Conservation (phyloP, 179 eudicot genomes). For the Camellia oleifera region DNA sequence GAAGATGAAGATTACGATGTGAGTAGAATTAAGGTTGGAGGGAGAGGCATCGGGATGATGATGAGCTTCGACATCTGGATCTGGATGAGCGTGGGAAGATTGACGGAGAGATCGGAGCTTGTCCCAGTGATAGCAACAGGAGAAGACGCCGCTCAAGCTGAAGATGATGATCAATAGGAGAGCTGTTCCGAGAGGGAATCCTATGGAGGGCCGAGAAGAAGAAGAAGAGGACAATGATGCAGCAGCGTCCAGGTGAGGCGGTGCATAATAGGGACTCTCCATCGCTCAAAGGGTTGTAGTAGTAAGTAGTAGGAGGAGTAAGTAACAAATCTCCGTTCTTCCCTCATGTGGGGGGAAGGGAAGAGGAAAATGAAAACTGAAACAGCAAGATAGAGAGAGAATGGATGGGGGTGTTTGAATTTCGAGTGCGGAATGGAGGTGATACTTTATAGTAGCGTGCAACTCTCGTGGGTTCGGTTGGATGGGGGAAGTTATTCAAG, state of each 20-base stretch:
- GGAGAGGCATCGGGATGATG: slow-evolving; percentile 14
- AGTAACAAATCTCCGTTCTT: too few species aligned
- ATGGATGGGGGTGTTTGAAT: neutral
- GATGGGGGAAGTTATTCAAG: too few species aligned
- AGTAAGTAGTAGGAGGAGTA: neutral
- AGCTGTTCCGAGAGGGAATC: slow-evolving; percentile 85
- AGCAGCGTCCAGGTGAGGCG: slow-evolving; percentile 25
- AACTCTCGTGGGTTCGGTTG: too few species aligned
- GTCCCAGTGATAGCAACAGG: slow-evolving; percentile 95
- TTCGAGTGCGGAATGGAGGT: neutral
- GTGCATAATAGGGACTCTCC: slow-evolving; percentile 25
- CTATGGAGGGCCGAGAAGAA: slow-evolving; percentile 68
- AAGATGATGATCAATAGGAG: slow-evolving; percentile 63
- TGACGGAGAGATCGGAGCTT: slow-evolving; percentile 65
- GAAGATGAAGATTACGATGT: slow-evolving; percentile 29
- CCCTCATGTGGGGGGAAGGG: too few species aligned
- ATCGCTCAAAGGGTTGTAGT: neutral
- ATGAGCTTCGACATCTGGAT: slow-evolving; percentile 42
- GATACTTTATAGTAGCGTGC: slow-evolving; percentile 12
- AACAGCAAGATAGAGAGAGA: neutral
- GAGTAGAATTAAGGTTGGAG: slow-evolving; percentile 28
- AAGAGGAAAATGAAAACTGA: too few species aligned
- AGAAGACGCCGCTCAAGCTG: slow-evolving; percentile 79
- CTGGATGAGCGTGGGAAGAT: slow-evolving; percentile 24
- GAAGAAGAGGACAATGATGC: too few species aligned